These are phyloP conservation scores for Nigrospora oryzae DNA, from an alignment of 2,329 filamentous ascomycete genomes.

Conservation along the genomic window DNA sequence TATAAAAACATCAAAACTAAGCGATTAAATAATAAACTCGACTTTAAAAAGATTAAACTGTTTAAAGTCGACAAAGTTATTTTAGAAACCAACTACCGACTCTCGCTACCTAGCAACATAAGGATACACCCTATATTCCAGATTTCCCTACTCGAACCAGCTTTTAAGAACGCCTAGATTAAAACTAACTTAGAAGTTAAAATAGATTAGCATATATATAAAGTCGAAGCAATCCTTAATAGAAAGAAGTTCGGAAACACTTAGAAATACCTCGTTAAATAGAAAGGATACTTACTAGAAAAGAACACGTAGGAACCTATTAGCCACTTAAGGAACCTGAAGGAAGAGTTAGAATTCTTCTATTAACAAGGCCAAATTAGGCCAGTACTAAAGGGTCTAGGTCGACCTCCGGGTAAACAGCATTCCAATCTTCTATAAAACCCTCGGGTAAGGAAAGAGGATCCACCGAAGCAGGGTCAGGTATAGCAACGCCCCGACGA, in stretches of 20 bases:
- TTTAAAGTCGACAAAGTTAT: neutral
- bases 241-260: neutral
- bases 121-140: neutral
- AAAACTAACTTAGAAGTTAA: neutral
- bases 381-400: neutral
- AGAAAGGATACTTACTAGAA: neutral
- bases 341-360: neutral
- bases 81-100: conserved; percentile 1
- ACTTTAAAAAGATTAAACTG: too few relatives aligned
- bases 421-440: too few relatives aligned
- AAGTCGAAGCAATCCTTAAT: neutral
- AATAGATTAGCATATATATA: neutral
- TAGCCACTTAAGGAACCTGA: neutral
- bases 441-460: too few relatives aligned
- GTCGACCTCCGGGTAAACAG: too few relatives aligned
- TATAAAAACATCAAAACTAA: too few relatives aligned
- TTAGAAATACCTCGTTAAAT: neutral
- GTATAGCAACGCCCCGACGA: too few relatives aligned
- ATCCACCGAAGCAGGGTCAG: too few relatives aligned
- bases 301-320: neutral
- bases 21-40: too few relatives aligned
- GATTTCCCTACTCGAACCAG: neutral
- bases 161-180: too few relatives aligned
- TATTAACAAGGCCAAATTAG: neutral
- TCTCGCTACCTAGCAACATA: neutral